A percentile compares a stretch with the other conserved stretches of the same genome.
Evolutionary conservation across 495 filamentous ascomycete genomes (phyloP).

Genomic region (Pyronema omphalodes): DNA sequence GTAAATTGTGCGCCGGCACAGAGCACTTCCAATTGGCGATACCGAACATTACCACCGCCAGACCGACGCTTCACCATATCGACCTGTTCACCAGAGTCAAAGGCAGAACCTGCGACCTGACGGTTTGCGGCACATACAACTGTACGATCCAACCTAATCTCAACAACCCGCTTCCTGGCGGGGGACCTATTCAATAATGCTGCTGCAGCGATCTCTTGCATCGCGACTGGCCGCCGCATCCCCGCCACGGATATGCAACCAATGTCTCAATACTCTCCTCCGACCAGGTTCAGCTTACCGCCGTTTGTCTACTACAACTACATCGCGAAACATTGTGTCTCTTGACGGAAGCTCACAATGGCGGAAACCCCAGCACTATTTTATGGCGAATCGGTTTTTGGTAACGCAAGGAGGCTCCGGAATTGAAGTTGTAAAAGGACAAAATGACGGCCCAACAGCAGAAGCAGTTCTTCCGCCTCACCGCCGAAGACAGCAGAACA

Average conservation of each 20-base stretch:
- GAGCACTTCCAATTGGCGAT: too few relatives aligned
- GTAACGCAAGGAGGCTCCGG: neutral
- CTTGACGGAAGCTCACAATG: conserved; percentile 3
- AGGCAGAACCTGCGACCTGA: too few relatives aligned
- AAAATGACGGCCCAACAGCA: neutral
- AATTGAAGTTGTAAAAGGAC: neutral
- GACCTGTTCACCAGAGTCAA: too few relatives aligned
- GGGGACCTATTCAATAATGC: neutral
- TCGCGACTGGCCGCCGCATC: conserved; percentile 1
- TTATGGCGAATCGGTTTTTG: conserved; percentile 13
- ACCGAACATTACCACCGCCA: too few relatives aligned
- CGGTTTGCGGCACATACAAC: neutral
- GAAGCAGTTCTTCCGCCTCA: conserved; percentile 10
- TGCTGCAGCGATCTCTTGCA: neutral
- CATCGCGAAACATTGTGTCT: neutral
- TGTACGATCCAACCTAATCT: neutral
- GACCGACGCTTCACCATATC: too few relatives aligned
- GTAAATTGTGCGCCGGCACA: too few relatives aligned
- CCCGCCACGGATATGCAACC: conserved; percentile 1
- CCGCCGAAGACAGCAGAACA: conserved; percentile 9
- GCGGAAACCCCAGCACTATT: conserved; percentile 12
- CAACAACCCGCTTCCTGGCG: neutral
- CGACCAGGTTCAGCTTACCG: neutral
- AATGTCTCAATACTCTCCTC: conserved; percentile 3
- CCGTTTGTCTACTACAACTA: neutral